Base-by-base conservation (phyloP, 2,329 filamentous ascomycete genomes). In the Ceratocystis huliohia region DNA sequence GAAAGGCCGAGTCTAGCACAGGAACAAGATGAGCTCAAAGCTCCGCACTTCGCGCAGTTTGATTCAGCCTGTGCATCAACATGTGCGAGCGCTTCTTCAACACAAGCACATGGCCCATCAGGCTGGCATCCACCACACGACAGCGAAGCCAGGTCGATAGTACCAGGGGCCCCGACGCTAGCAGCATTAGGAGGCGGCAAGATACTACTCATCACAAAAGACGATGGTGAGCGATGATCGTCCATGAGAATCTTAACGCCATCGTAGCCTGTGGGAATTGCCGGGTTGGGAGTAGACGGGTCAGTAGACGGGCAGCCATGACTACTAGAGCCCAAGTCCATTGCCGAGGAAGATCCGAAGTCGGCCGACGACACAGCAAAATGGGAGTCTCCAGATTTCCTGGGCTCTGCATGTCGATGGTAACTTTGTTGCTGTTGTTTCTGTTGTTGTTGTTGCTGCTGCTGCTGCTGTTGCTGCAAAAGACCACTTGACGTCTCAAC, bases 11-110 rank as follows among this genome's bases (percentile, higher is more conserved):
- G 82, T 62, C 81, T 78, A 44, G 86, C 79, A 69, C 86, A 89
- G 71, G 84, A 80, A 71, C 88, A 91, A 64, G 81, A 81, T 6
- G 80, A 79, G 61, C 81, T 83, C 6, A 84, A 75, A 20, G 80
- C 82, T 73, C 53, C 64, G 25, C 88, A 91, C 66, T 84, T 84
- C 62, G 82, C 84, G 73, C 88, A 91, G 25, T 83, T 85, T 28
- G 82, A 73, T 5, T 78, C 73, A 44, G 81, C 76, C n/a, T 76
- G 77, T n/a, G 78, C 77, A 61, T 78, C 73, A 44, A 82, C 76
- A n/a, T 76, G 77, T n/a, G 78, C 77, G 61, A 86, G 75, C 37
- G 79, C 82, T 68, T 83, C 79, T 25, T 86, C 83, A 62, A 81
- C 81, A 72, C 84, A 87, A 10, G 81, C 80, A 73, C 84, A 87